Percentiles rank a stretch among this genome's conserved stretches.
phyloP scores from a whole-genome alignment of 345 rosid genomes.

The Nasturtium officinale region DNA sequence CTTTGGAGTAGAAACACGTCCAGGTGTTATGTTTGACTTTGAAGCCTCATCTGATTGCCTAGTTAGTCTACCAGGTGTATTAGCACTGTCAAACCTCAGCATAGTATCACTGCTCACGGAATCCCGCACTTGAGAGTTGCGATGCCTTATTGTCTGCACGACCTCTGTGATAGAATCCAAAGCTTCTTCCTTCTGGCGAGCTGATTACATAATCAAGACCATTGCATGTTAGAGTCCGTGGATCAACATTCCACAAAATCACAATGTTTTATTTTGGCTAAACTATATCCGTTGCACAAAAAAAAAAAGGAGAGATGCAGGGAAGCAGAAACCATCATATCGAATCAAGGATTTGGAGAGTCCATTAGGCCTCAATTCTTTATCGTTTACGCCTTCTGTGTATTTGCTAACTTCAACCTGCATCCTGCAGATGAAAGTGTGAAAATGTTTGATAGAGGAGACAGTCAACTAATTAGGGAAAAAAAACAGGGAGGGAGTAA shows the following conservation, averaged over 20 bases:
- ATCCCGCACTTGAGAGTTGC: constrained; percentile 50
- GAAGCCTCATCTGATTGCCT: constrained; percentile 48
- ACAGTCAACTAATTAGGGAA: not conserved
- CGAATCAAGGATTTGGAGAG: constrained; percentile 79
- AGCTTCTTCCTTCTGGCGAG: constrained; percentile 85
- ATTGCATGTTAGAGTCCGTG: constrained; percentile 8
- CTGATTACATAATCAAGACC: constrained; percentile 50
- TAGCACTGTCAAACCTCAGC: not conserved
- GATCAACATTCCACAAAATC: not conserved
- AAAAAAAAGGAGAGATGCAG: constrained; percentile 12
- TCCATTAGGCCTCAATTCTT: constrained; percentile 85
- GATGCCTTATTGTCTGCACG: constrained; percentile 73
- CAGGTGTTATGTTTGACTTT: constrained; percentile 58
- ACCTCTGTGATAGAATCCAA: constrained; percentile 83
- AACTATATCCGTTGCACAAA: constrained; percentile 7
- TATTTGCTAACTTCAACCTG: constrained; percentile 98
- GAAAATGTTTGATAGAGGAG: constrained; percentile 12
- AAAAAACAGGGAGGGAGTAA: not conserved
- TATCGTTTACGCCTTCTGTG: constrained; percentile 82
- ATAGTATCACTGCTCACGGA: constrained; percentile 38
- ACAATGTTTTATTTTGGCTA: not conserved
- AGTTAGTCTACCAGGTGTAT: constrained; percentile 51
- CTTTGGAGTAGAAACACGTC: constrained; percentile 52
- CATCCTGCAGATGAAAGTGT: constrained; percentile 60
- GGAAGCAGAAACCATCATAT: constrained; percentile 69